phyloP scores from a whole-genome alignment of 2,329 filamentous ascomycete genomes.

The Exserohilum turcica region DNA sequence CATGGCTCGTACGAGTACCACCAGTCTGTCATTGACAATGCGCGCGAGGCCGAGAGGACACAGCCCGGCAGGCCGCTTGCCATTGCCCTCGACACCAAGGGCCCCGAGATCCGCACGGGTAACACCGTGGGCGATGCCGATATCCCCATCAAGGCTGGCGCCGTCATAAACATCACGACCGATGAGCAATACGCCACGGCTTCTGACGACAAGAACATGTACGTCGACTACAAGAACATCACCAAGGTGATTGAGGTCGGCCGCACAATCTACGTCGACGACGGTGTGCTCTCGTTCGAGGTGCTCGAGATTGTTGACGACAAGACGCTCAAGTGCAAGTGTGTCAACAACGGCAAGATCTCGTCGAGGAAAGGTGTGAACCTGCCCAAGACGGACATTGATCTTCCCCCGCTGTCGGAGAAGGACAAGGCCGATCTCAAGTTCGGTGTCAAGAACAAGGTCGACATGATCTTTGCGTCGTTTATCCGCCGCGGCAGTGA shows the following conservation, averaged over 20 bases:
- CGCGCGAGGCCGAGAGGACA: slow-evolving; percentile 79
- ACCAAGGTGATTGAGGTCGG: slow-evolving; percentile 94
- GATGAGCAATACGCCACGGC: slow-evolving; percentile 87
- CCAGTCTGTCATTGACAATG: slow-evolving; percentile 96
- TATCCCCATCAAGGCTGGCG: slow-evolving; percentile 80
- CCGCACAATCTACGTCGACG: slow-evolving; percentile 96
- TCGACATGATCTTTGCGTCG: slow-evolving; percentile 98
- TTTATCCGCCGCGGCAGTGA: slow-evolving; percentile 96
- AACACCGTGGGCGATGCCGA: slow-evolving; percentile 74
- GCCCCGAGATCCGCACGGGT: slow-evolving; percentile 85
- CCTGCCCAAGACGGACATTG: slow-evolving; percentile 97
- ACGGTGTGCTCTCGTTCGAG: slow-evolving; percentile 95
- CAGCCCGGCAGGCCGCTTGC: slow-evolving; percentile 85
- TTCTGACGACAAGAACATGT: slow-evolving; percentile 94
- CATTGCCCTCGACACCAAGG: slow-evolving; percentile 88
- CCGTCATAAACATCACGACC: slow-evolving; percentile 93
- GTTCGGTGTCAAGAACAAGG: slow-evolving; percentile 97
- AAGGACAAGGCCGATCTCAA: slow-evolving; percentile 94
- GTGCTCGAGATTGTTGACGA: slow-evolving; percentile 87
- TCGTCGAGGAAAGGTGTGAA: slow-evolving; percentile 99
- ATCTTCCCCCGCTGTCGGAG: slow-evolving; percentile 94
- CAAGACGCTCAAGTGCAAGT: slow-evolving; percentile 82
- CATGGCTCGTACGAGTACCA: slow-evolving; percentile 95
- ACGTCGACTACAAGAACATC: slow-evolving; percentile 99
- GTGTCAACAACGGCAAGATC: slow-evolving; percentile 97